Evolutionary conservation across 2,329 filamentous ascomycete species (phyloP), one percentile per base, ranked within the genome.

Genomic region (Phaeosphaeriaceae sp.): DNA sequence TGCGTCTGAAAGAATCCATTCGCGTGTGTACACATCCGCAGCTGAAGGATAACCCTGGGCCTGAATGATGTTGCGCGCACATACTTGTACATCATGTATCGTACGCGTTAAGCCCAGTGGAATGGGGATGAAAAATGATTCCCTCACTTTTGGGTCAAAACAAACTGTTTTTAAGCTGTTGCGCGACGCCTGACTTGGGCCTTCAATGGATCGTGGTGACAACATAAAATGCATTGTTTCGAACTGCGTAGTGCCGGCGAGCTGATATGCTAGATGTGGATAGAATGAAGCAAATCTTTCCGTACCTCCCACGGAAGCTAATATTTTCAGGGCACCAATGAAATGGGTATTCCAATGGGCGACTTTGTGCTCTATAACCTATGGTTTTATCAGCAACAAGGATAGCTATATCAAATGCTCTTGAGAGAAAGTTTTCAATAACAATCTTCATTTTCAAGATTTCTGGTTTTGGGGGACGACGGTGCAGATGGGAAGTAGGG

Each of bases 341-440:
- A 56, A 57, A 38, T 65, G 62, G 11, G 63, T 35, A 38, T 41
- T 52, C 62, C 60, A 65, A 32, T 56, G 38, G 23, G 30, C 49
- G 46, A 56, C 46, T n/a, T 56, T 56, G 29, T 62, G 40, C 20
- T 65, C 62, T 18, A 65, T 41, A 6, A 61, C 18, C 62, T 65
- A 18, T 6, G 34, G 3, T 15, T 20, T 5, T 11, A 21, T 54
- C 35, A 53, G 48, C 18, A 32, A 16, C 7, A 28, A 6, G 12
- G 6, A 23, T 26, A 26, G n/a, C n/a, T n/a, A n/a, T n/a, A n/a
- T n/a, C n/a, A n/a, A n/a, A n/a, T n/a, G n/a, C n/a, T n/a, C n/a
- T n/a, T n/a, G n/a, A n/a, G n/a, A n/a, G n/a, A n/a, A n/a, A n/a
- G n/a, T n/a, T n/a, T n/a, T n/a, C n/a, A n/a, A n/a, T n/a, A n/a